phyloP scores from a whole-genome alignment of 139 green algal genomes.

The Haematococcus sp. region DNA sequence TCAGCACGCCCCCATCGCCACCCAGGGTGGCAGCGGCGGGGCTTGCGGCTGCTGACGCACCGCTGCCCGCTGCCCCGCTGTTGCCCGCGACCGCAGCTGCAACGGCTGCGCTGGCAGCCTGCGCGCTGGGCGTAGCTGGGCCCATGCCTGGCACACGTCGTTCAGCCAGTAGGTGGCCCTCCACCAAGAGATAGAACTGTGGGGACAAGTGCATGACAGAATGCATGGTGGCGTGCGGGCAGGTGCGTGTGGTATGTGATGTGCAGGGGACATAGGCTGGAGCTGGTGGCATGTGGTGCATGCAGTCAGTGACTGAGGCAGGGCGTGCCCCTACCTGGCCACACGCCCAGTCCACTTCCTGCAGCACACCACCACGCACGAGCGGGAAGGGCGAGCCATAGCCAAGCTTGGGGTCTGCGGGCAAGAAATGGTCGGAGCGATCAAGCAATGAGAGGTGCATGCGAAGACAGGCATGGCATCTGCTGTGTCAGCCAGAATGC shows the following conservation, averaged over 20 bases:
- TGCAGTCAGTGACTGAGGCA: too few relatives aligned
- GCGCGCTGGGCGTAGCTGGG: not conserved
- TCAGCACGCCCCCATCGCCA: not conserved
- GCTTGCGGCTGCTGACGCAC: too few relatives aligned
- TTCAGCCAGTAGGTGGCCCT: constrained; percentile 55
- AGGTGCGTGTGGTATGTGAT: too few relatives aligned
- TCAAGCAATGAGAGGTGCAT: not conserved
- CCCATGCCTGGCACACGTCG: constrained; percentile 1
- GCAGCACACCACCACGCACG: constrained; percentile 34
- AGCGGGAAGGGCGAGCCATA: constrained; percentile 29
- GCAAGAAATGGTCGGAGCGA: not conserved
- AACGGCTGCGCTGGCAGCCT: constrained; percentile 4
- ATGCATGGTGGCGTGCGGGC: too few relatives aligned
- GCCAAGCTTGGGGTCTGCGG: constrained; percentile 6
- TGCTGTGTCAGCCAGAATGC: too few relatives aligned
- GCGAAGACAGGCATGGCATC: too few relatives aligned
- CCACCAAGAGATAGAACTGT: constrained; percentile 52
- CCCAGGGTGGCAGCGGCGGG: not conserved
- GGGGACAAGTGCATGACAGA: too few relatives aligned
- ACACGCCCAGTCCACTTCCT: constrained; percentile 42
- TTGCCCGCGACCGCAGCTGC: too few relatives aligned
- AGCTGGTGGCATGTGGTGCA: too few relatives aligned
- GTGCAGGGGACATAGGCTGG: too few relatives aligned
- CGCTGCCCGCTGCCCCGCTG: not conserved
- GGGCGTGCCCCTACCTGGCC: constrained; percentile 27